Evolutionary conservation across 1,139 yeast genomes (phyloP).

Genomic region (Torulaspora pretoriensis): DNA sequence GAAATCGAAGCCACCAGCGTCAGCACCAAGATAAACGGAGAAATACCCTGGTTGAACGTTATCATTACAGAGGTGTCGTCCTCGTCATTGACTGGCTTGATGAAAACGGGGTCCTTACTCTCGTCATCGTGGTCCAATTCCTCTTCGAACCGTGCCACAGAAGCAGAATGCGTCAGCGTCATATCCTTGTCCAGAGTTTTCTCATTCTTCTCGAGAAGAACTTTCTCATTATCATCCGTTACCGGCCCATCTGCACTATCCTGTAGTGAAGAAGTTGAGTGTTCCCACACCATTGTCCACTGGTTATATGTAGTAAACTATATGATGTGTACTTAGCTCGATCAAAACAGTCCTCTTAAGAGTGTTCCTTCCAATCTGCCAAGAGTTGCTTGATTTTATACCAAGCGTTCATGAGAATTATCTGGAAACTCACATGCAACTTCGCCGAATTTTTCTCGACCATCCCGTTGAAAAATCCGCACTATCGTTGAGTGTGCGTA

Average conservation of each 20-base stretch:
- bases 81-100: constrained; percentile 42
- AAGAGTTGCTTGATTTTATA: neutral
- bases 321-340: neutral
- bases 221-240: constrained; percentile 3
- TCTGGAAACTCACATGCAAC: constrained; percentile 1
- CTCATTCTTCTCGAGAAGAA: neutral
- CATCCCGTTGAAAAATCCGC: constrained; percentile 1
- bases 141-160: constrained; percentile 11
- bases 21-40: constrained; percentile 60
- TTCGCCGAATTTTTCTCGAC: constrained; percentile 4
- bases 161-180: constrained; percentile 5
- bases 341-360: neutral
- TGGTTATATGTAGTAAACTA: neutral
- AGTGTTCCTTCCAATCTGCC: neutral
- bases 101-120: constrained; percentile 25
- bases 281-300: constrained; percentile 7
- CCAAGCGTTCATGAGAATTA: neutral
- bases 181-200: neutral
- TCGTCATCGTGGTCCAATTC: constrained; percentile 8
- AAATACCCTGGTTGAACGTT: constrained; percentile 47
- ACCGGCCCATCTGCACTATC: constrained; percentile 5
- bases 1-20: constrained; percentile 83
- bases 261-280: constrained; percentile 10
- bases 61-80: constrained; percentile 42
- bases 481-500: neutral